A percentile compares a stretch with the other conserved stretches of the same genome.
These are phyloP conservation scores for Plasmopara viticola DNA, from an alignment of 352 stramenopile genomes.

Conservation along the genomic window DNA sequence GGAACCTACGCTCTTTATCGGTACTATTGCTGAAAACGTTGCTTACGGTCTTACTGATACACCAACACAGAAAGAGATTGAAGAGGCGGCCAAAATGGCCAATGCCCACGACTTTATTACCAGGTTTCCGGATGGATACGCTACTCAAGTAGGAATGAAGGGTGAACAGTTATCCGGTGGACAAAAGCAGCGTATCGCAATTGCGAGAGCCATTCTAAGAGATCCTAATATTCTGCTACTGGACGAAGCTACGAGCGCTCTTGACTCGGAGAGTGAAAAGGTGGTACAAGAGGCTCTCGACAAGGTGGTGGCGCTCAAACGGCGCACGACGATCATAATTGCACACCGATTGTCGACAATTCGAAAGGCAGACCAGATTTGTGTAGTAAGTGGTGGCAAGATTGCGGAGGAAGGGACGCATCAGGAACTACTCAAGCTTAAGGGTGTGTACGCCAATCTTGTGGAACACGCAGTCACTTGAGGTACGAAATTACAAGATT, in stretches of 20 bases:
- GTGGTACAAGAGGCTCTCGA: conserved; percentile 1
- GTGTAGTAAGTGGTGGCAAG: conserved; percentile 56
- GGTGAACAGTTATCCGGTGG: conserved; percentile 1
- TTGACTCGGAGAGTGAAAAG: conserved; percentile 2
- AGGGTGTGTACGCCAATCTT: conserved; percentile 31
- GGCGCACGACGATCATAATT: conserved; percentile 2
- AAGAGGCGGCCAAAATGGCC: neutral
- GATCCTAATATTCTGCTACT: neutral
- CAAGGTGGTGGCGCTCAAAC: neutral
- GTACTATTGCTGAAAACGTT: conserved; percentile 1
- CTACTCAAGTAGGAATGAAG: neutral
- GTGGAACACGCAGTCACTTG: conserved; percentile 18
- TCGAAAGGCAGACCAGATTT: conserved; percentile 2
- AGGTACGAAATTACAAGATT: no score
- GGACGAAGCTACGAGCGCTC: conserved; percentile 4
- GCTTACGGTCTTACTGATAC: neutral
- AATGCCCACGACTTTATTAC: conserved; percentile 3
- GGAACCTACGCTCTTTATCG: conserved; percentile 1
- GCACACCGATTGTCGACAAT: conserved; percentile 3
- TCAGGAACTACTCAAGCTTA: conserved; percentile 53
- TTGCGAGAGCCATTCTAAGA: conserved; percentile 2
- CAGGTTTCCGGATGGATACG: neutral
- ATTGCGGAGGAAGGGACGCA: conserved; percentile 92
- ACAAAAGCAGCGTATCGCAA: conserved; percentile 4
- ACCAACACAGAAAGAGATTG: neutral